Evolutionary conservation across 2,329 filamentous ascomycete genomes (phyloP).

Genomic region (Neurospora crassa): DNA sequence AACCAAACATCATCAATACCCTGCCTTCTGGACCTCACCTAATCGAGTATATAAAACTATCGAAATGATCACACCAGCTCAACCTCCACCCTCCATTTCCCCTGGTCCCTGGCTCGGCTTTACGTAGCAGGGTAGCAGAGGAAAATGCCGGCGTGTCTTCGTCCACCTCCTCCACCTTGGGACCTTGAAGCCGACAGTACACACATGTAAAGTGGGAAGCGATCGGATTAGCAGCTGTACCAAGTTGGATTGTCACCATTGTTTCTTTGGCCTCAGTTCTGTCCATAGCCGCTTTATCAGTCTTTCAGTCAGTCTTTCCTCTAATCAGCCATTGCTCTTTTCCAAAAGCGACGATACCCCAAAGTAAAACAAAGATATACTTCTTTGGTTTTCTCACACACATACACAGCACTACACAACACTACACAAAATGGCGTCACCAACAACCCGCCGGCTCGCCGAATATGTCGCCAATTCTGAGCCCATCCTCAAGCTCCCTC

Average conservation of each 20-base stretch:
- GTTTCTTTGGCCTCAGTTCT: neutral
- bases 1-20: neutral
- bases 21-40: neutral
- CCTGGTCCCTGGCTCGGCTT: neutral
- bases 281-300: neutral
- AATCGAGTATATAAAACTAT: neutral
- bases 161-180: neutral
- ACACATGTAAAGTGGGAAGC: neutral
- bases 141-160: neutral
- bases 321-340: neutral
- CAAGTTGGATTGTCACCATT: neutral
- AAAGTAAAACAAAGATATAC: neutral
- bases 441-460: conserved; percentile 15
- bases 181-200: neutral
- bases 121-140: neutral
- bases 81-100: neutral
- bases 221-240: neutral
- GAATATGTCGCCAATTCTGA: conserved; percentile 17
- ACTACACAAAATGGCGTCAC: conserved; percentile 7
- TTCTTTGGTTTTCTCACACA: neutral
- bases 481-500: conserved; percentile 21
- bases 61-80: neutral
- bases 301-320: neutral
- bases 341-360: neutral
- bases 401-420: neutral